Percentiles rank a stretch among this genome's conserved stretches.
phyloP scores from a whole-genome alignment of 371 early-diverging fungal genomes.

The Parasitella parasitica region DNA sequence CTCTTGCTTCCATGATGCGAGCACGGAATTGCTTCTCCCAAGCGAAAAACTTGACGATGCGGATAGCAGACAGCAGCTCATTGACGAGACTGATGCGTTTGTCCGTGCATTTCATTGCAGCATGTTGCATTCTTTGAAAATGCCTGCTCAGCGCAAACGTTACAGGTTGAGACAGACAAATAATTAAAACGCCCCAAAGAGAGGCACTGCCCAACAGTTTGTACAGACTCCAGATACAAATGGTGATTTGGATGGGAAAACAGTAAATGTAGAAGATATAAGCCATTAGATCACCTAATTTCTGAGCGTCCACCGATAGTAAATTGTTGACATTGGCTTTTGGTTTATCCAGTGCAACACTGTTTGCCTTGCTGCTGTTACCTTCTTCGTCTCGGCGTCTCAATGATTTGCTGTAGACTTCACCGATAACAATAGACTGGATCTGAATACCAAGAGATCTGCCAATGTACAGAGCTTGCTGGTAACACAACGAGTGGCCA shows the following conservation, averaged over 20 bases:
- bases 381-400: constrained; percentile 47
- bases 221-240: constrained; percentile 65
- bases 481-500: constrained; percentile 46
- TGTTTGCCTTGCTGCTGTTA: constrained; percentile 22
- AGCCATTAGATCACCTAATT: constrained; percentile 50
- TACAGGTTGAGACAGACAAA: constrained; percentile 61
- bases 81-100: constrained; percentile 66
- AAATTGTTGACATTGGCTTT: constrained; percentile 53
- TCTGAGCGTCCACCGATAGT: constrained; percentile 59
- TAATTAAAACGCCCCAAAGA: constrained; percentile 61
- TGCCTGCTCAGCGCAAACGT: constrained; percentile 52
- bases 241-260: constrained; percentile 55
- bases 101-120: constrained; percentile 63
- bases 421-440: constrained; percentile 60
- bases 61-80: constrained; percentile 72
- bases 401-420: constrained; percentile 59
- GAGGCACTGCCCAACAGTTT: constrained; percentile 63
- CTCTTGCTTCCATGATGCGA: constrained; percentile 50
- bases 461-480: constrained; percentile 58
- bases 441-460: constrained; percentile 53
- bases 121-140: constrained; percentile 49
- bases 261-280: constrained; percentile 61
- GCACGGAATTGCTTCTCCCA: constrained; percentile 74
- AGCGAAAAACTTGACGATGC: constrained; percentile 80
- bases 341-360: neutral